Base-by-base conservation (phyloP, 306 rosid genomes). In the Luffa acutangula region DNA sequence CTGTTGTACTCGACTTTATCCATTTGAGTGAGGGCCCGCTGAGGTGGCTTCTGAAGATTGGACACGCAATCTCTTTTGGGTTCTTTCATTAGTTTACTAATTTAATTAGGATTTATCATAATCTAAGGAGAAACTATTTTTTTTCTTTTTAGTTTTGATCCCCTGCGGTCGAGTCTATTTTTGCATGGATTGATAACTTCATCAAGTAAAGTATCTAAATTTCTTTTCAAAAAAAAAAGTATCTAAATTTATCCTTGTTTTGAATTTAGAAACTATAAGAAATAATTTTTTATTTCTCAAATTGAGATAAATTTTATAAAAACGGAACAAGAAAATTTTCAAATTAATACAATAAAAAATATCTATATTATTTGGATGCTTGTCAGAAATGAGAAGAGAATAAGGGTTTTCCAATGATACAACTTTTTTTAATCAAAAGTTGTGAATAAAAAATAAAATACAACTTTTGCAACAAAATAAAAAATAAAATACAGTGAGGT, bases 1-100 rank as follows among this genome's bases (percentile, higher is more conserved):
- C n/a, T 58, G 17, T 59, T 39, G 45, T 43, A 37, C 8, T 42
- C 54, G 73, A 73, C 31, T 67, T 80, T 87, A 84, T 84, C 87
- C 82, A 75, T 54, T 53, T 41, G 9, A 7, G 7, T 6, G 5
- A 41, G 82, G 85, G 6, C 81, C 84, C 81, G 52, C 78, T 4
- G 7, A 20, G 46, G 65, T 39, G 41, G 17, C 17, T 42, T 17
- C 11, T 46, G 10, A 9, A 21, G 20, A 45, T 71, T 71, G 77
- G 77, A 14, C 58, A 46, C 77, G 77, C 57, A 71, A 71, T 0
- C 20, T 71, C 12, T 45, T 20, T 18, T 7, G 12, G 70, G 13
- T 71, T 48, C 4, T 71, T 21, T 10, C 5, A 71, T 71, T 45
- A 46, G 21, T 45, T 71, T 31, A 75, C 5, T 49, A 12, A 74